phyloP scores from a whole-genome alignment of 179 eudicot genomes.

The Camellia oleifera region DNA sequence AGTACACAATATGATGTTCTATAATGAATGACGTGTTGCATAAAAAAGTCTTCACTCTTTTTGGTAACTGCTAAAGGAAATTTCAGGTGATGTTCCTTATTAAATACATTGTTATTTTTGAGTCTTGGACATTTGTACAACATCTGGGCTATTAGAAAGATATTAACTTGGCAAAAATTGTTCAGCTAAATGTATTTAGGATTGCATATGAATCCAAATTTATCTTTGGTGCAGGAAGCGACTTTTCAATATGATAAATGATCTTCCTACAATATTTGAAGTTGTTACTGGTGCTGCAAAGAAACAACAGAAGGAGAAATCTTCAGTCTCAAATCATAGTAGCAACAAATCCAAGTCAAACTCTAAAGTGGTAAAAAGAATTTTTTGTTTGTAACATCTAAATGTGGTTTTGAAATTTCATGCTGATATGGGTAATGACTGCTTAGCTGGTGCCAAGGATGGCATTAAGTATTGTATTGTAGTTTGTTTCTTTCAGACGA shows the following conservation, averaged over 20 bases:
- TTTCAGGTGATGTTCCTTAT: neutral
- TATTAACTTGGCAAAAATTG: neutral
- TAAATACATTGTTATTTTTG: neutral
- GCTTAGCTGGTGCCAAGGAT: slow-evolving; percentile 1
- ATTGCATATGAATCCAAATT: neutral
- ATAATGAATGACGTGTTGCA: neutral
- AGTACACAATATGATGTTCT: neutral
- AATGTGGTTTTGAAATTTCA: neutral
- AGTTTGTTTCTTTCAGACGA: neutral
- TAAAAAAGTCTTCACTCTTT: neutral
- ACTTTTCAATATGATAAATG: slow-evolving; percentile 34
- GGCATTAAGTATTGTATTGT: neutral
- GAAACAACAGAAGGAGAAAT: slow-evolving; percentile 33
- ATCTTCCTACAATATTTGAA: slow-evolving; percentile 36
- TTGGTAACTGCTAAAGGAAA: neutral
- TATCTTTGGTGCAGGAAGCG: slow-evolving; percentile 33
- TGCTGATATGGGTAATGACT: neutral
- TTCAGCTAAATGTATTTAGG: neutral
- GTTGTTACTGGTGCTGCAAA: slow-evolving; percentile 30
- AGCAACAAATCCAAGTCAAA: slow-evolving; percentile 6
- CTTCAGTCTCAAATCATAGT: slow-evolving; percentile 24
- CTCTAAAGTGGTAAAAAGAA: slow-evolving; percentile 6
- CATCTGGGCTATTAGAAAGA: neutral
- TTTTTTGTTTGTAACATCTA: neutral
- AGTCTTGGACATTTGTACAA: neutral